phyloP scores from a whole-genome alignment of 164 flowering plant genomes.

The Dillenia turbinata region DNA sequence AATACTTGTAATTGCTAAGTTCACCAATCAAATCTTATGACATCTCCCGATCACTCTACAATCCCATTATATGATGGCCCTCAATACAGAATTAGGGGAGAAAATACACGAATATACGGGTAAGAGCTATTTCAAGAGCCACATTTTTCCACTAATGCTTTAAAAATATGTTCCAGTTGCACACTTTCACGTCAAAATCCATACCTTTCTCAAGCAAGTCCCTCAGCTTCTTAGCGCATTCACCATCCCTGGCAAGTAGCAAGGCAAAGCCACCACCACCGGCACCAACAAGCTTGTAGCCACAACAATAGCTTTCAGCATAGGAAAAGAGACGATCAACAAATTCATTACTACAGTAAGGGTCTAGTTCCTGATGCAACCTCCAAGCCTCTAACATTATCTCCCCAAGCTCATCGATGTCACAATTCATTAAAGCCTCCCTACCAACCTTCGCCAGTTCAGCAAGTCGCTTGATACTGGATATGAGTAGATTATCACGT shows the following conservation, averaged over 20 bases:
- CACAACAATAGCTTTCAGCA: conserved; percentile 72
- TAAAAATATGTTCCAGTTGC: conserved; percentile 53
- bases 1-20: too few species aligned
- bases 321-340: conserved; percentile 79
- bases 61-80: too few species aligned
- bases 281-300: conserved; percentile 97
- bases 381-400: conserved; percentile 97
- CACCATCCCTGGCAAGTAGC: conserved; percentile 60
- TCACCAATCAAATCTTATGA: too few species aligned
- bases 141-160: not conserved
- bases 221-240: conserved; percentile 45
- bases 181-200: conserved; percentile 55
- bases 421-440: conserved; percentile 88
- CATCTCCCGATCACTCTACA: too few species aligned
- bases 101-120: too few species aligned
- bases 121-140: too few species aligned
- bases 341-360: conserved; percentile 79
- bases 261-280: conserved; percentile 99
- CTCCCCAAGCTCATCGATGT: conserved; percentile 76
- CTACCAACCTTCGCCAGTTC: conserved; percentile 91
- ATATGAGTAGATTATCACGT: conserved; percentile 83
- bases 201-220: conserved; percentile 39
- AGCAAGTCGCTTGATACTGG: conserved; percentile 89
- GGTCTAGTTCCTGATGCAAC: conserved; percentile 96
- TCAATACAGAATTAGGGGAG: too few species aligned